Evolutionary conservation across 352 stramenopile species (phyloP).

Genomic region (Pythium inflatum): DNA sequence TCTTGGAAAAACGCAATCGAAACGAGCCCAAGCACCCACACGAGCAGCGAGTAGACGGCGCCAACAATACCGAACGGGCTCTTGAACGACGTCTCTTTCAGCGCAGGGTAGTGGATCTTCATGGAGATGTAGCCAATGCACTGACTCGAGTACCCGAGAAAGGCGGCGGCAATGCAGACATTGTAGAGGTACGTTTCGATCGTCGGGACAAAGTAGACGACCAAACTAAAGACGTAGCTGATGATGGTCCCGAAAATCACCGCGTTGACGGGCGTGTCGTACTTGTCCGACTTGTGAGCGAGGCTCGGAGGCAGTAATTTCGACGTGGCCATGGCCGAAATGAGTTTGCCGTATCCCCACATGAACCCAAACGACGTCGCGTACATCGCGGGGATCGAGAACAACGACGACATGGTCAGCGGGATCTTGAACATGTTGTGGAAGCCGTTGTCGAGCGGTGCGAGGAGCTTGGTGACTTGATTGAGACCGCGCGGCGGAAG

Average conservation of each 20-base stretch:
- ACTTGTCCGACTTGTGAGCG: slow-evolving; percentile 23
- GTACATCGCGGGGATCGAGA: slow-evolving; percentile 42
- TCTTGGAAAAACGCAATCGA: slow-evolving; percentile 36
- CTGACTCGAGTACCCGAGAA: slow-evolving; percentile 37
- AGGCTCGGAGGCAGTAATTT: slow-evolving; percentile 32
- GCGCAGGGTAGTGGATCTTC: slow-evolving; percentile 22
- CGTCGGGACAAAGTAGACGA: slow-evolving; percentile 30
- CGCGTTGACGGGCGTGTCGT: slow-evolving; percentile 36
- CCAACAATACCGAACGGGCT: slow-evolving; percentile 38
- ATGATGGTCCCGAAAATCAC: slow-evolving; percentile 29
- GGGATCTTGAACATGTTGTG: slow-evolving; percentile 34
- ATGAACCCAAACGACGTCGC: slow-evolving; percentile 42
- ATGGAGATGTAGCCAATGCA: slow-evolving; percentile 43
- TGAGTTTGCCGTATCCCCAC: slow-evolving; percentile 38
- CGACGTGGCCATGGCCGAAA: slow-evolving; percentile 31
- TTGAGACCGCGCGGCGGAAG: slow-evolving; percentile 31
- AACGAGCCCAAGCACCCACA: slow-evolving; percentile 38
- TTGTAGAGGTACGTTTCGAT: slow-evolving; percentile 34
- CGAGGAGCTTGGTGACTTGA: slow-evolving; percentile 29
- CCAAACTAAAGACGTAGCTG: slow-evolving; percentile 34
- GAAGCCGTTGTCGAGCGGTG: slow-evolving; percentile 39
- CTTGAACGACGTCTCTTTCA: slow-evolving; percentile 28
- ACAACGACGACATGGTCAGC: slow-evolving; percentile 25
- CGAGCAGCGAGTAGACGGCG: slow-evolving; percentile 34
- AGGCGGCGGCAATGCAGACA: slow-evolving; percentile 32